Base-by-base conservation (phyloP, 805 yeast species). In the Kuraishia molischiana region DNA sequence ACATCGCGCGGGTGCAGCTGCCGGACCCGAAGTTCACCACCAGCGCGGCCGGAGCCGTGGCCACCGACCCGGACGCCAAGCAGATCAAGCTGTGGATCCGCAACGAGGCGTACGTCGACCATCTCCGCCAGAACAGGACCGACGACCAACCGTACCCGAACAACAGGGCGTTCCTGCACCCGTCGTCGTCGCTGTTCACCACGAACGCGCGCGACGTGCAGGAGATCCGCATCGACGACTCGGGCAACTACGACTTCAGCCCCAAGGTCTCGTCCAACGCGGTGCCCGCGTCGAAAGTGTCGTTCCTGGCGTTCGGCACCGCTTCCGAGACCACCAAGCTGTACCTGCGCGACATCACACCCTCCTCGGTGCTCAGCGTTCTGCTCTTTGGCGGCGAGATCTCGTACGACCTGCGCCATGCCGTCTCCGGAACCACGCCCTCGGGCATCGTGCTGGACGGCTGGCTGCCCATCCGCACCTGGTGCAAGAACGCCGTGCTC, bases 401-500 rank as follows among this genome's bases (percentile, higher is more conserved):
- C 15, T 56, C 65, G 29, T 81, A 78, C 52, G 85, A 82, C 47
- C 46, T 77, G 35, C 53, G 64, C 9, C 51, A 59, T 5, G 45
- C 62, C 9, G 43, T 56, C 24, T 54, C 67, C 0, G 62, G 71
- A 1, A 67, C 62, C 30, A 68, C 77, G 4, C 72, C 87, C 0
- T 94, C 95, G 0, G 97, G 97, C 18, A 73, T 92, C 26, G 77
- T 86, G 6, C 61, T 90, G 39, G 95, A 85, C 47, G 69, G 70
- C n/a, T 89, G 97, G 97, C 59, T 85, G 24, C 94, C 96, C 1
- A 69, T 90, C 10, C 68, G 85, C 43, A 85, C 96, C 1, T 90
- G 97, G 97, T 82, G 95, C 45, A 84, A 92, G 46, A 85, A 89
- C 49, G 97, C 89, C 1, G 95, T 90, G 2, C 61, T 90, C 34